Evolutionary conservation across 805 yeast species (phyloP).

Genomic region (Ogataea nakhonphanomensis): DNA sequence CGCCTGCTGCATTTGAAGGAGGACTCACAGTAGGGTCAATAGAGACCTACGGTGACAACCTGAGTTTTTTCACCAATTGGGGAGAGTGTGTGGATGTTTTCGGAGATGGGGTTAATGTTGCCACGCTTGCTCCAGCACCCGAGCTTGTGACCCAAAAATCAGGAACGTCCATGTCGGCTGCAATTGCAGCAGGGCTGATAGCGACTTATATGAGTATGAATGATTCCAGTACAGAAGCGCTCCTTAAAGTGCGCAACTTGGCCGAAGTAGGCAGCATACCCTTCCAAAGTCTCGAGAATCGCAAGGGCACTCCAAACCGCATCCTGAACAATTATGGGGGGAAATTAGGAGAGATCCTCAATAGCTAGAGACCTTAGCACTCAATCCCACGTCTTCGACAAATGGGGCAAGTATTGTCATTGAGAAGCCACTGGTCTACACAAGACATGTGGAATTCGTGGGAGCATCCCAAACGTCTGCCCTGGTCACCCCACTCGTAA

Average conservation of each 20-base stretch:
- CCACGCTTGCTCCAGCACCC: conserved; percentile 36
- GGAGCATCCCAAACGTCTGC: conserved; percentile 45
- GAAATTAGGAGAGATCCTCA: conserved; percentile 13
- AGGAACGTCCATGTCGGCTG: conserved; percentile 52
- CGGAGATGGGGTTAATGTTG: conserved; percentile 46
- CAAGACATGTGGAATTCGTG: conserved; percentile 56
- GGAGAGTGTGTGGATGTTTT: conserved; percentile 53
- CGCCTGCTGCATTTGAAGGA: conserved; percentile 44
- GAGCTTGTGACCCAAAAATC: conserved; percentile 34
- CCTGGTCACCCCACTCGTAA: conserved; percentile 43
- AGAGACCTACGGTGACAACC: conserved; percentile 32
- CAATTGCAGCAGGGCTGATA: conserved; percentile 42
- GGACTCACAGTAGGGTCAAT: conserved; percentile 42
- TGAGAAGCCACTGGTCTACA: conserved; percentile 55
- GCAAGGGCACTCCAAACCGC: conserved; percentile 21
- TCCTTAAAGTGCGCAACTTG: conserved; percentile 24
- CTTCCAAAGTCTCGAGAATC: conserved; percentile 5
- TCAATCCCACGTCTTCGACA: conserved; percentile 45
- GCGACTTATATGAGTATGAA: conserved; percentile 44
- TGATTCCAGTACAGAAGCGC: conserved; percentile 33
- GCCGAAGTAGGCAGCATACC: conserved; percentile 17
- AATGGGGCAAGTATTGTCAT: conserved; percentile 54
- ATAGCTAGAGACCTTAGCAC: conserved; percentile 8
- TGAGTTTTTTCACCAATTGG: conserved; percentile 42
- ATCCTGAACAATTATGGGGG: conserved; percentile 25